These are phyloP conservation scores for Gigaspora rosea DNA, from an alignment of 192 early-diverging fungal species.

Conservation along the genomic window DNA sequence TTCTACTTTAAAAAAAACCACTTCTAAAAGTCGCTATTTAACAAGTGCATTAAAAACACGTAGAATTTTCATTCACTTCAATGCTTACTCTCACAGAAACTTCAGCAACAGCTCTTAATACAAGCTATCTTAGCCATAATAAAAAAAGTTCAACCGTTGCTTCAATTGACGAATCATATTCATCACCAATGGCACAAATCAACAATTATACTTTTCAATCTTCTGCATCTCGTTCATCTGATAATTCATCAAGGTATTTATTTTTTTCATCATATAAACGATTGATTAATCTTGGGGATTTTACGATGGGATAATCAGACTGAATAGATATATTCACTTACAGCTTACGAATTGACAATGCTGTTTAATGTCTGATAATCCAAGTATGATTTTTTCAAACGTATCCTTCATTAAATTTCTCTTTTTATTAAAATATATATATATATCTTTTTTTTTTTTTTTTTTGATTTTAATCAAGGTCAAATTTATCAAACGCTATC, in stretches of 20 bases:
- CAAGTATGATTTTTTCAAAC: no score
- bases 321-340: background rate
- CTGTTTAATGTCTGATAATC: no score
- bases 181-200: background rate
- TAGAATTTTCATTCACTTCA: background rate
- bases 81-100: conserved; percentile 10
- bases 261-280: background rate
- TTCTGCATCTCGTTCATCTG: background rate
- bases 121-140: background rate
- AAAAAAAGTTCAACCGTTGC: background rate
- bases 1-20: no score
- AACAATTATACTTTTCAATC: background rate
- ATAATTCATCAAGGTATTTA: conserved; percentile 11
- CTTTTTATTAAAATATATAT: no score
- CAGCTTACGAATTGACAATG: no score
- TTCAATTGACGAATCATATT: background rate
- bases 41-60: no score
- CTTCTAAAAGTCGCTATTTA: no score
- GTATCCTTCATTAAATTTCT: no score
- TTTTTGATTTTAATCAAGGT: no score
- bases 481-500: no score
- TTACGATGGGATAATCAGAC: background rate
- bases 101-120: background rate
- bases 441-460: no score
- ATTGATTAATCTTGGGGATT: background rate